phyloP scores from a whole-genome alignment of 78 protist genomes.

The Protostelium mycophagum region DNA sequence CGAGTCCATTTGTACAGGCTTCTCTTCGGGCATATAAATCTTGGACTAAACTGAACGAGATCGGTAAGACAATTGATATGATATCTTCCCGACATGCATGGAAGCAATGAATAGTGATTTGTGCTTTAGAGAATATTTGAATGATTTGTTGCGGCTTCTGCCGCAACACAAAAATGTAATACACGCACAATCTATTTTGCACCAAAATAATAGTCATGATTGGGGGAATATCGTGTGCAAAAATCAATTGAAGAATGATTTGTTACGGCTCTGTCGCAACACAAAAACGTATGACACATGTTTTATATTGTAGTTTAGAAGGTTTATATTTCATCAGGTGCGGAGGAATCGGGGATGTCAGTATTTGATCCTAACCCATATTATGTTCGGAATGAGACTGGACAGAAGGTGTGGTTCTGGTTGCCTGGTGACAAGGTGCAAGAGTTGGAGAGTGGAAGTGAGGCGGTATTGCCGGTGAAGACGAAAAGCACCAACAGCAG shows the following conservation, averaged over 20 bases:
- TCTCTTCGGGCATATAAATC: neutral
- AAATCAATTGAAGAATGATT: no score
- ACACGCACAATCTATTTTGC: no score
- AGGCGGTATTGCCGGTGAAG: neutral
- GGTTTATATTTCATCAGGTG: neutral
- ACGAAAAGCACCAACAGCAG: neutral
- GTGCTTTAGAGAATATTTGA: no score
- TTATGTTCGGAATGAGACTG: conserved; percentile 37
- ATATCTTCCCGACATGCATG: neutral
- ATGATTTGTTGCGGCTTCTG: no score
- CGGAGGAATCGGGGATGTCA: neutral
- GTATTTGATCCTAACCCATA: conserved; percentile 12
- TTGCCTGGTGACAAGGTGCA: neutral
- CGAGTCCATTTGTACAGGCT: conserved; percentile 39
- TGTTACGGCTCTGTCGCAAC: no score
- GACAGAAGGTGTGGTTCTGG: conserved; percentile 53
- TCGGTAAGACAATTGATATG: neutral
- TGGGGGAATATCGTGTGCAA: no score
- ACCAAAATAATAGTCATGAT: no score
- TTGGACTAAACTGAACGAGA: neutral
- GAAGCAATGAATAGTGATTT: no score
- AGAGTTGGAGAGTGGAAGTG: neutral
- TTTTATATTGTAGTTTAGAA: no score
- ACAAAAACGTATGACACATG: no score
- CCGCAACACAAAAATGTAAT: no score